Base-by-base conservation (phyloP, 345 rosid species). In the Linum trigynum region DNA sequence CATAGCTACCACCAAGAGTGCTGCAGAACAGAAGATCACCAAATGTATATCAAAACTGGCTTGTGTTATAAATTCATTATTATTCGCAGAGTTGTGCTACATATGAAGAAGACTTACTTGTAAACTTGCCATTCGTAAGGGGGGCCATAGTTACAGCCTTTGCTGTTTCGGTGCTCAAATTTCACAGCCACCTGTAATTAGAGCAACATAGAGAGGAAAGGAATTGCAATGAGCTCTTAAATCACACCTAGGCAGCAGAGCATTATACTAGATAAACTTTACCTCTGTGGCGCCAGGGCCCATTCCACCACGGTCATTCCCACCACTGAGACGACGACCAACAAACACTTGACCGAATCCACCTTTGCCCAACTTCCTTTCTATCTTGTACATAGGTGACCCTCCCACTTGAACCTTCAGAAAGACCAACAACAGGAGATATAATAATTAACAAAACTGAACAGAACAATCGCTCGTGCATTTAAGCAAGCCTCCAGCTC, bases 1-100 rank as follows among this genome's bases (percentile, higher is more conserved):
- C 78, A 61, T 74, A 73, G 57, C 78, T 74, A n/a, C 78, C 99
- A 72, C 99, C 99, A 60, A 94, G 89, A 53, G 92, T 79, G 79
- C 97, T 94, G 85, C 67, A 70, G 37, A 82, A 56, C 51, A 65
- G 55, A 64, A 48, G 39, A 60, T 16, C 23, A 43, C 53, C 53
- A 48, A 48, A 48, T 48, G 53, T 48, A 48, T 12, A 48, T 1
- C 2, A 48, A 48, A 48, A 48, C 32, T 23, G 53, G 9, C 53
- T 45, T 48, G 53, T 48, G 12, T 9, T 48, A 9, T 4, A 9
- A 9, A 12, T 48, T 9, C 3, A 3, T 10, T 15, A 48, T 4
- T 48, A 1, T 15, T 15, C 53, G 15, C 14, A 48, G 53, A 48
- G 15, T 48, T 48, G 14, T 48, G 11, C 15, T 3, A 15, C 9